These are phyloP conservation scores for Sugiyamaella xylanicola DNA, from an alignment of 1,139 yeast genomes.

Conservation along the genomic window DNA sequence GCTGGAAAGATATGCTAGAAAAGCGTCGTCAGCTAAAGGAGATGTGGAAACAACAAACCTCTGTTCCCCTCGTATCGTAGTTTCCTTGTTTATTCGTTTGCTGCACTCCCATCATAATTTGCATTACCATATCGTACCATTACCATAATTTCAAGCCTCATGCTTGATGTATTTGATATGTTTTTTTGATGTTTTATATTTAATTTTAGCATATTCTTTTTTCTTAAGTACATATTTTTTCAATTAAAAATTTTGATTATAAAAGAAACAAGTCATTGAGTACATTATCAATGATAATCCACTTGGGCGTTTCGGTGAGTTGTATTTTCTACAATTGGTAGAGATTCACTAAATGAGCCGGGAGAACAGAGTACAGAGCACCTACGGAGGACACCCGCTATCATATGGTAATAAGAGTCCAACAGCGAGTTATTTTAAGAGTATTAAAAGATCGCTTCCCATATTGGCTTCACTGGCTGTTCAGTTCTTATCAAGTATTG, in stretches of 20 bases:
- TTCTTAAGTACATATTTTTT: background rate
- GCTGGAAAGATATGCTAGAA: conserved; percentile 39
- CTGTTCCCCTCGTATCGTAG: conserved; percentile 19
- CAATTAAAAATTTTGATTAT: background rate
- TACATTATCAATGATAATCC: no score
- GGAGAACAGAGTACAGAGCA: no score
- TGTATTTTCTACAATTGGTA: no score
- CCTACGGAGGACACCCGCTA: no score
- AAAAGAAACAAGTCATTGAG: no score
- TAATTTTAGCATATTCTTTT: background rate
- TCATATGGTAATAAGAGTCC: no score
- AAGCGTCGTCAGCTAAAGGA: conserved; percentile 37
- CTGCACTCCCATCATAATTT: background rate
- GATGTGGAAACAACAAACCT: conserved; percentile 31
- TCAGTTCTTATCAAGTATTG: background rate
- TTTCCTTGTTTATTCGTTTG: background rate
- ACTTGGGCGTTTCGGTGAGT: no score
- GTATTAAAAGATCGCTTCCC: no score
- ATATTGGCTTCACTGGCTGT: no score
- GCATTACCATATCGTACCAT: no score
- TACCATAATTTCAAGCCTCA: background rate
- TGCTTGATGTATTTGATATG: background rate
- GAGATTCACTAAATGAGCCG: no score
- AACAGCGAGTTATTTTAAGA: no score
- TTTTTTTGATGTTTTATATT: background rate